Base-by-base conservation (phyloP, 768 basidiomycete genomes). In the Mycena polygramma region DNA sequence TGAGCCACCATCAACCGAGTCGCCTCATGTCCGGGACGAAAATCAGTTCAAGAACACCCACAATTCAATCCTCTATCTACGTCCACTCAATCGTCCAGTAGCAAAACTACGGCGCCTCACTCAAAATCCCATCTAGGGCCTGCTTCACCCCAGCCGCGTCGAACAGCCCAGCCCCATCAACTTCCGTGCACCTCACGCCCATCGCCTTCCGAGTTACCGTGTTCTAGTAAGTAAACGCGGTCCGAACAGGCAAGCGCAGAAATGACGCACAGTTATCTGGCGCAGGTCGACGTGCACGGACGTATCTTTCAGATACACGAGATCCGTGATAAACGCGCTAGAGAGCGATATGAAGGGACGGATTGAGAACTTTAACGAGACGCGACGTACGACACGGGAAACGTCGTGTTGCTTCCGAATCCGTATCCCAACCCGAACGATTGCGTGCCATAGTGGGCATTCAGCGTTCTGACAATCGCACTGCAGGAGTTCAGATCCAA, bases 261-360 rank as follows among this genome's bases (percentile, higher is more conserved):
- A 57, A 53, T 51, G n/a, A 79, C 90, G 77, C 75, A 95, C 96
- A 51, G 86, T 87, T 55, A 96, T 87, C 13, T 79, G 80, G 54
- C 79, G 77, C 46, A 84, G 83, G 76, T 97, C 91, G 26, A 97
- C 89, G 0, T 79, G 71, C 11, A 98, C 87, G 11, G 77, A 75
- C 5, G 90, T 87, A 2, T 87, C 91, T 75, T 89, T 86, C 13
- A 96, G 85, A 80, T 93, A 92, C 6, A 96, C 88, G 35, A 98
- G 79, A 79, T 97, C 95, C 7, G 94, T 96, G 69, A 98, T 83
- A 77, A 96, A 94, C 1, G 93, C 92, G 20, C 72, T 73, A 37
- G 22, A 39, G n/a, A 57, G 48, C 39, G 22, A 41, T 57, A 41
- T 41, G n/a, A n/a, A n/a, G n/a, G n/a, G n/a, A n/a, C n/a, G n/a